These are phyloP conservation scores for Micractinium conductrix DNA, from an alignment of 139 green algal genomes.

Conservation along the genomic window DNA sequence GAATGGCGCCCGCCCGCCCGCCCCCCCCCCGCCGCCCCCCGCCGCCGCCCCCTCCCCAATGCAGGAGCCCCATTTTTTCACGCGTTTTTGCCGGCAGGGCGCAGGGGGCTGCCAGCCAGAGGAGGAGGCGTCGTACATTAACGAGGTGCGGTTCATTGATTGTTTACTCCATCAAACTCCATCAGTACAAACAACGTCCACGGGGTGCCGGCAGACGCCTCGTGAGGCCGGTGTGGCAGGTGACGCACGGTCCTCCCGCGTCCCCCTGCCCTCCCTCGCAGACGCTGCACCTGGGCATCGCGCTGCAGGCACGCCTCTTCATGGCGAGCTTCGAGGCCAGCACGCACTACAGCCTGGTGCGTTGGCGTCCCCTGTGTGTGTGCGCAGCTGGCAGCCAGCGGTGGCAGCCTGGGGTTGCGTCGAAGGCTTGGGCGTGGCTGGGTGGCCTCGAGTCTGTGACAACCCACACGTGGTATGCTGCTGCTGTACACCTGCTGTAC, in stretches of 20 bases:
- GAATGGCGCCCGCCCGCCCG: not conserved
- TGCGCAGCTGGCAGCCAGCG: not conserved
- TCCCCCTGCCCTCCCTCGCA: not conserved
- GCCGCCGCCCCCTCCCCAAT: not conserved
- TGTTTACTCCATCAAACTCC: not conserved
- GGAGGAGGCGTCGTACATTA: constrained; percentile 13
- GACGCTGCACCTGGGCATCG: constrained; percentile 20
- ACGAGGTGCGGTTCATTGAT: not conserved
- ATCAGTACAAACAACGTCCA: not conserved
- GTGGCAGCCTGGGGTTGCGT: not conserved
- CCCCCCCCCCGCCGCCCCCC: not conserved
- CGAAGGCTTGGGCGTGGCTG: not conserved
- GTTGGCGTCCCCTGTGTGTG: not conserved
- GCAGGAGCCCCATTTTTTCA: constrained; percentile 22
- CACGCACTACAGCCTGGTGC: constrained; percentile 34
- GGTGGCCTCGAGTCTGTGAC: not conserved
- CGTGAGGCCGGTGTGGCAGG: no score
- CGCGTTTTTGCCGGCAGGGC: not conserved
- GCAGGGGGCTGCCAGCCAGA: not conserved
- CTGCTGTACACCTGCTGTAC: no score
- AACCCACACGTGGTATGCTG: no score
- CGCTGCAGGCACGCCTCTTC: not conserved
- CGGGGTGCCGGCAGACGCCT: no score
- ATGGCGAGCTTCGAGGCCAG: constrained; percentile 37
- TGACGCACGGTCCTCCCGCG: no score